Percentiles rank a stretch among this genome's conserved stretches.
phyloP scores from a whole-genome alignment of 2,329 filamentous ascomycete genomes.

The Sclerotinia minor region DNA sequence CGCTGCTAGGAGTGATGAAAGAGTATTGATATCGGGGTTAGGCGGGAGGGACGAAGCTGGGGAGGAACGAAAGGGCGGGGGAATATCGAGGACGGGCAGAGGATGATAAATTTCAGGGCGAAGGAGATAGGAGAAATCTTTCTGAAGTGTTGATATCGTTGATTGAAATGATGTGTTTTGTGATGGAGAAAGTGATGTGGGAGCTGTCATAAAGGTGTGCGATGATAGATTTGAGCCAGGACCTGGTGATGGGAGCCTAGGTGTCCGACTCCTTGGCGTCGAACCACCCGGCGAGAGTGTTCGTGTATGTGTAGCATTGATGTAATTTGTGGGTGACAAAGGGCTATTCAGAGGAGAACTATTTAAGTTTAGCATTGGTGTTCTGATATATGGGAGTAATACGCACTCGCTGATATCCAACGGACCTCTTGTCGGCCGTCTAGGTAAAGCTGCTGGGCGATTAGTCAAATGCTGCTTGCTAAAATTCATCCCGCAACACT shows the following conservation, averaged over 20 bases:
- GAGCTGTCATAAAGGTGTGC: slow-evolving; percentile 35
- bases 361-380: slow-evolving; percentile 17
- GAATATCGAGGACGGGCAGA: slow-evolving; percentile 63
- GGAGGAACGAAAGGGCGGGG: slow-evolving; percentile 67
- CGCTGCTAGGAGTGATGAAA: slow-evolving; percentile 65
- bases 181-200: slow-evolving; percentile 34
- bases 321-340: slow-evolving; percentile 22
- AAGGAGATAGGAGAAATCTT: slow-evolving; percentile 80
- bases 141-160: slow-evolving; percentile 47
- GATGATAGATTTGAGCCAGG: slow-evolving; percentile 37
- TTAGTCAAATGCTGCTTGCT: slow-evolving; percentile 4
- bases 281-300: slow-evolving; percentile 11
- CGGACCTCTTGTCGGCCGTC: slow-evolving; percentile 75
- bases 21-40: slow-evolving; percentile 56
- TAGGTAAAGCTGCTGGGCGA: slow-evolving; percentile 44
- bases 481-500: not conserved
- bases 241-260: slow-evolving; percentile 35
- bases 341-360: slow-evolving; percentile 29
- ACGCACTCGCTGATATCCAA: slow-evolving; percentile 74
- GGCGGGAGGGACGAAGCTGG: slow-evolving; percentile 55
- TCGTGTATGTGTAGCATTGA: slow-evolving; percentile 24
- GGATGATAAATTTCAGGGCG: slow-evolving; percentile 81
- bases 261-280: slow-evolving; percentile 24
- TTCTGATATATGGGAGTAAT: slow-evolving; percentile 13
- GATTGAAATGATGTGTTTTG: slow-evolving; percentile 38